Evolutionary conservation across 768 basidiomycete genomes (phyloP), one percentile per base, ranked within the genome.

Genomic region (Russula lepida): DNA sequence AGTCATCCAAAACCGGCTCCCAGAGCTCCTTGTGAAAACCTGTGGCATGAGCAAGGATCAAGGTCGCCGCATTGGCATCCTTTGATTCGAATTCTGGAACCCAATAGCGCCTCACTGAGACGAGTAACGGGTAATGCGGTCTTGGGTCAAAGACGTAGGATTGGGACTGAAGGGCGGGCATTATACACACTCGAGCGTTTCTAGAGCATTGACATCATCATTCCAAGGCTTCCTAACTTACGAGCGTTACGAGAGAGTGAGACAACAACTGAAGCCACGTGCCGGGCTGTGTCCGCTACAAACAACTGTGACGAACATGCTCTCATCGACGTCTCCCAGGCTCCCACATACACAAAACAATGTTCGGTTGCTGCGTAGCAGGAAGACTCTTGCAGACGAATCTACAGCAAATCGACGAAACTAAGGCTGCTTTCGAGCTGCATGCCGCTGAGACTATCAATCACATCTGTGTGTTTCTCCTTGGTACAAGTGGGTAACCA

Each of bases 311-410:
- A 19, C 9, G 5, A 49, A 3, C 32, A 48, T 48, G 23, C 47
- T 47, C 23, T 46, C 19, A 37, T 27, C 25, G 55, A 47, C 55
- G 13, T 23, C 17, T 47, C 55, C 17, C 15, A 37, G 35, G 35
- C 0, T 37, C 35, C 13, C 21, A n/a, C 35, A 25, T 15, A 32
- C 25, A 30, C 21, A 25, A 30, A 48, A 33, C 59, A 46, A 57
- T 91, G 88, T 89, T 91, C 68, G 89, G 88, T 19, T 91, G 88
- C 64, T 81, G 83, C 59, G 85, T 90, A 55, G 88, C 89, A 41
- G 88, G 88, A 23, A 84, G 89, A 64, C 79, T 83, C 28, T 71
- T 90, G 11, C 89, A 92, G 73, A 92, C 90, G 44, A 85, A 92
- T 68, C 75, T 91, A 12, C 82, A 83, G 58, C 88, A 91, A 69